A percentile compares a stretch with the other conserved stretches of the same genome.
Evolutionary conservation across 768 basidiomycete species (phyloP).

Genomic region (Mycena polygramma): DNA sequence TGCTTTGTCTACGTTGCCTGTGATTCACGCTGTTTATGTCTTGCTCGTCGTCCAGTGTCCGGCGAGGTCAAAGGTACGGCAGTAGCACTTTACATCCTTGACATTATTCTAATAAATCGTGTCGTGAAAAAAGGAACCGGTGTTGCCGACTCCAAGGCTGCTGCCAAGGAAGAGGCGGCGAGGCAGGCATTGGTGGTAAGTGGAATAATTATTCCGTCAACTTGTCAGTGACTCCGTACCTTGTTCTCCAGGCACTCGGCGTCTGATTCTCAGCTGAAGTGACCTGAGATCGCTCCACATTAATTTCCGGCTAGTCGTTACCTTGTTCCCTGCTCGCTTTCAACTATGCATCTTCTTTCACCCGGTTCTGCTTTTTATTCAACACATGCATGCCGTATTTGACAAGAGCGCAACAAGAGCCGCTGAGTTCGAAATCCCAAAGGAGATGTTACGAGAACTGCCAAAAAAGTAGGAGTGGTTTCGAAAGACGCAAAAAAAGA

Average conservation of each 20-base stretch:
- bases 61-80: slow-evolving; percentile 30
- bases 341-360: neutral
- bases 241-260: slow-evolving; percentile 11
- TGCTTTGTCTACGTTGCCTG: neutral
- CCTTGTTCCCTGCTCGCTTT: neutral
- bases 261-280: neutral
- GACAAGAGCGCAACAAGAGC: neutral
- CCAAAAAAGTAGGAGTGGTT: too few relatives aligned
- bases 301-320: neutral
- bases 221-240: neutral
- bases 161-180: slow-evolving; percentile 65
- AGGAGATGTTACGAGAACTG: neutral
- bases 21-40: neutral
- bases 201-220: neutral
- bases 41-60: slow-evolving; percentile 21
- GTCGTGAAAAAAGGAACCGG: slow-evolving; percentile 63
- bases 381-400: neutral
- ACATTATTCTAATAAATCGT: slow-evolving; percentile 8
- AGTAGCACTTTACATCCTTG: neutral
- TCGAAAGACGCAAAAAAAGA: slow-evolving; percentile 1
- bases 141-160: slow-evolving; percentile 55
- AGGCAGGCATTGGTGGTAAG: slow-evolving; percentile 56
- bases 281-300: neutral
- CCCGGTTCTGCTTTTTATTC: neutral
- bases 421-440: slow-evolving; percentile 25